Conservation (phyloP, 129 eudicot species). For the Flaveria ramosissima region DNA sequence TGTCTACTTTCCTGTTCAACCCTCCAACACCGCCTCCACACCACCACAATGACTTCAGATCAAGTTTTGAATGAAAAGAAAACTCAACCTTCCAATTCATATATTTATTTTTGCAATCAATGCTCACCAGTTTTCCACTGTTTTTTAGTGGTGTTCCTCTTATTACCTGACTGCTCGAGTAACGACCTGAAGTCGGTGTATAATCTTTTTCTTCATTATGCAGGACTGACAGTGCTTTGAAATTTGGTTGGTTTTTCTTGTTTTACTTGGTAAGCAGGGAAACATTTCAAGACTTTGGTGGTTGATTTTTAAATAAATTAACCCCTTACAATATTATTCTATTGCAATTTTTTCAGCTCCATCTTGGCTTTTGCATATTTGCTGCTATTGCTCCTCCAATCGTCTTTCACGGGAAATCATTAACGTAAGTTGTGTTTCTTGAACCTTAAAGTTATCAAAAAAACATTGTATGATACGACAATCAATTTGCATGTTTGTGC, state of each 20-base stretch:
- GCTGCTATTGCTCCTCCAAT: conserved; percentile 98
- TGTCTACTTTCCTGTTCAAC: too few relatives aligned
- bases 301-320: conserved; percentile 23
- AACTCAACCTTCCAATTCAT: too few relatives aligned
- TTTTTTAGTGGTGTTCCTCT: background rate
- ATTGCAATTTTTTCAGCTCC: conserved; percentile 59
- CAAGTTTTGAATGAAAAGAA: too few relatives aligned
- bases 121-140: background rate
- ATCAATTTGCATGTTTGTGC: background rate
- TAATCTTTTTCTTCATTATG: conserved; percentile 23
- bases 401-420: conserved; percentile 83
- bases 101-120: too few relatives aligned
- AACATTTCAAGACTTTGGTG: background rate
- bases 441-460: background rate
- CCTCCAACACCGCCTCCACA: too few relatives aligned
- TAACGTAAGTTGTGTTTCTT: conserved; percentile 63
- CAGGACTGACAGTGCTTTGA: conserved; percentile 99
- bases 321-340: background rate
- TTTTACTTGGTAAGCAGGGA: conserved; percentile 67
- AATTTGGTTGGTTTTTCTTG: conserved; percentile 91
- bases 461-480: background rate
- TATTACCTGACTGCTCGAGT: background rate
- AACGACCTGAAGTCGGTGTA: conserved; percentile 11
- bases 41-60: too few relatives aligned
- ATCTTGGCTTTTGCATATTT: conserved; percentile 84